Percentiles rank a stretch among this genome's conserved stretches.
Evolutionary conservation across 495 filamentous ascomycete species (phyloP).

Genomic region (Cudoniella acicularis): DNA sequence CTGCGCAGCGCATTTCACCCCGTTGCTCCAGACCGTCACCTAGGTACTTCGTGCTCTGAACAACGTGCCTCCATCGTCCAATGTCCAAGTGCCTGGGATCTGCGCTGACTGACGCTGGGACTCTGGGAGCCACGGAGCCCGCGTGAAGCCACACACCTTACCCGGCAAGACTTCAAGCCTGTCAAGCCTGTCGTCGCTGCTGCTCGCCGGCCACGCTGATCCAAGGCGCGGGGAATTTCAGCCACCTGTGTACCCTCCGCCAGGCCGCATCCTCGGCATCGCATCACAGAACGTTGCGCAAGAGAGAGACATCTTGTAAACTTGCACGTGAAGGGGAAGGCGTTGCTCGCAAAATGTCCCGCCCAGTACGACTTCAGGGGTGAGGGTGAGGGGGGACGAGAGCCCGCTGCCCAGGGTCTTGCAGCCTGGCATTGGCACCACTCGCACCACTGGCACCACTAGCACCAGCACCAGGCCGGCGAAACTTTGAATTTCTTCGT

Average conservation of each 20-base stretch:
- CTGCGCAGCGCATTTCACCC: not conserved
- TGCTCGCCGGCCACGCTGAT: not conserved
- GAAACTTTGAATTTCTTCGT: not conserved
- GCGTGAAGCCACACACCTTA: not conserved
- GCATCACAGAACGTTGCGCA: not conserved
- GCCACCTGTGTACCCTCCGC: not conserved
- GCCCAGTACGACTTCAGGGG: not conserved
- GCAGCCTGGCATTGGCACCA: no score
- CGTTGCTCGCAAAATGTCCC: not conserved
- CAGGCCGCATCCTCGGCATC: constrained; percentile 11
- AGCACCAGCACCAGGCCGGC: not conserved
- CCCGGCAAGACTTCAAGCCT: no score
- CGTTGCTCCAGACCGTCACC: not conserved
- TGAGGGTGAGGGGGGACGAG: no score
- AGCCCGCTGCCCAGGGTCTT: no score
- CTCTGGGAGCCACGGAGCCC: no score
- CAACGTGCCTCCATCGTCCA: constrained; percentile 6
- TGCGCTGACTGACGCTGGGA: not conserved
- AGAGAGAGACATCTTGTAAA: not conserved
- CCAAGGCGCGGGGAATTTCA: not conserved
- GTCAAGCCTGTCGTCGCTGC: not conserved
- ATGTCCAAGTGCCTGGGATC: not conserved
- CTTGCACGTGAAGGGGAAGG: constrained; percentile 8
- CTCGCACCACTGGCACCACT: no score
- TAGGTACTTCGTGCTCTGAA: not conserved